Conservation (phyloP, 306 rosid genomes). For the Crotalaria pallida region DNA sequence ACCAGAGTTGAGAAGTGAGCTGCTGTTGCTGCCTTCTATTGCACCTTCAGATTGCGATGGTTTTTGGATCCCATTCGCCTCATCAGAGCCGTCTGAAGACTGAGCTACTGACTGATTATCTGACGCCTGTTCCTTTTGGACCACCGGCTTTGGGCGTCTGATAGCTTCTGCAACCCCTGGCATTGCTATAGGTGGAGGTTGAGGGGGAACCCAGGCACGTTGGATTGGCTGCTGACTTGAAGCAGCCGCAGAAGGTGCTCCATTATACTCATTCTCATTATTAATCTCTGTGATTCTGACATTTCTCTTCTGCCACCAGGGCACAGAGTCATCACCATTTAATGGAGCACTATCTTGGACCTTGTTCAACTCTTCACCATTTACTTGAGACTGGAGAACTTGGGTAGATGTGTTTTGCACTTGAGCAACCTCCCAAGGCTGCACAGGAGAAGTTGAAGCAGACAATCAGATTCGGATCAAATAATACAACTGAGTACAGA, state of each 20-base stretch:
- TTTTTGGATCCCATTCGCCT: slow-evolving; percentile 40
- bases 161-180: slow-evolving; percentile 90
- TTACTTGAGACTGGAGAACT: slow-evolving; percentile 44
- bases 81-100: slow-evolving; percentile 50
- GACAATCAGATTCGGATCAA: slow-evolving; percentile 20
- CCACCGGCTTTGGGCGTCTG: slow-evolving; percentile 67
- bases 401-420: slow-evolving; percentile 47
- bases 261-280: slow-evolving; percentile 43
- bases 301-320: slow-evolving; percentile 77
- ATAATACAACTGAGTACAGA: slow-evolving; percentile 7
- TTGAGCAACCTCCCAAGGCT: slow-evolving; percentile 86
- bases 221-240: slow-evolving; percentile 45
- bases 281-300: slow-evolving; percentile 62
- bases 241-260: slow-evolving; percentile 33
- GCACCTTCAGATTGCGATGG: slow-evolving; percentile 54
- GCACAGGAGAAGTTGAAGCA: slow-evolving; percentile 30
- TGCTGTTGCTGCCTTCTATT: slow-evolving; percentile 18
- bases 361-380: slow-evolving; percentile 35
- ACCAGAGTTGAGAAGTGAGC: slow-evolving; percentile 18
- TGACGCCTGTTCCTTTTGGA: slow-evolving; percentile 47
- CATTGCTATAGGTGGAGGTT: slow-evolving; percentile 83
- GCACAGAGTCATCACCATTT: slow-evolving; percentile 45
- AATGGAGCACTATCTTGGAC: slow-evolving; percentile 40
- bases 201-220: slow-evolving; percentile 93
- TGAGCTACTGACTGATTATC: slow-evolving; percentile 37